Evolutionary conservation across 2,329 filamentous ascomycete genomes (phyloP), one percentile per base, ranked within the genome.

Genomic region (Xylariaceae sp.): DNA sequence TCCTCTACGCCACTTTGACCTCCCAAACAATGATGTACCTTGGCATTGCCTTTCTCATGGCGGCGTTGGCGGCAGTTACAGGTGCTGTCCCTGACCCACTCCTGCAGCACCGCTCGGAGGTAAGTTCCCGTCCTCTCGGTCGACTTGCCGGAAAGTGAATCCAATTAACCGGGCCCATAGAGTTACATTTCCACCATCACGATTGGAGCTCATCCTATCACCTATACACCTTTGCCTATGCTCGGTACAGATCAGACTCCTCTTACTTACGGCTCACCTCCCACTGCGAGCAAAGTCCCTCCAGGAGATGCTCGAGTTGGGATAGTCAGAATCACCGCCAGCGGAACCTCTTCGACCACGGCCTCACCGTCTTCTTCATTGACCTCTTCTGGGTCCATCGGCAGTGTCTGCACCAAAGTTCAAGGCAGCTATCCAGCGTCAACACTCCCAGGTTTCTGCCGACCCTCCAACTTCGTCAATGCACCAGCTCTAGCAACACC

Each of bases 381-480:
- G 5, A 25, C 46, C 12, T 40, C 25, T 10, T 38, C 39, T 2
- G 11, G 12, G 5, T 14, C 40, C 23, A 16, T 37, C 22, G 12
- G 22, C 22, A 25, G 34, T 14, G 22, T 37, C 25, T 63, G 60
- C 50, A 62, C 55, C 23, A 40, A 53, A 3, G 58, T 63, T 40
- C 44, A 23, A 3, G 59, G 59, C 14, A 22, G 14, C 17, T 61
- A 60, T 44, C 55, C 56, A 4, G 51, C 49, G 5, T 55, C 56
- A 6, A 63, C 60, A 2, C 42, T 63, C 7, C 60, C 61, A 11
- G 53, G 59, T 42, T 63, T 62, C 57, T 62, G 61, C 54, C 52
- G 55, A 12, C 61, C 61, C 2, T 56, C 59, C n/a, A 45, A 45
- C 20, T 53, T 54, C 45, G 48, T 46, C 23, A 63, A 63, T 47